Evolutionary conservation across 768 basidiomycete genomes (phyloP).

Genomic region (Tulasnella calospora): DNA sequence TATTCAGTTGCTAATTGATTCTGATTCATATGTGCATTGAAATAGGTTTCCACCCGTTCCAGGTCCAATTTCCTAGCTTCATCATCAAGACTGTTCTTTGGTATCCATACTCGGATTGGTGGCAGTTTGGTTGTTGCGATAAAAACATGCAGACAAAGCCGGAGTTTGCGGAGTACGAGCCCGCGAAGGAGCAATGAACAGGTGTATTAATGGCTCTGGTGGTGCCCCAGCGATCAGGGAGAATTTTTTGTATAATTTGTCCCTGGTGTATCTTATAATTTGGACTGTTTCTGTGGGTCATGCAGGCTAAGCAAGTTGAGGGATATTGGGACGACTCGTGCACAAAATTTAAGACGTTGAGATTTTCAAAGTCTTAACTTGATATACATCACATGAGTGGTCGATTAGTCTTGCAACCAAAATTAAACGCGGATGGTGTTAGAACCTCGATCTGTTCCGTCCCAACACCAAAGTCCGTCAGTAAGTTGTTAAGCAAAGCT

Average conservation of each 20-base stretch:
- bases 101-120: slow-evolving; percentile 16
- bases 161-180: slow-evolving; percentile 22
- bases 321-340: neutral
- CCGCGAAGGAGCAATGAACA: neutral
- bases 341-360: neutral
- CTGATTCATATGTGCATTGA: neutral
- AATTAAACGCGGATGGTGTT: neutral
- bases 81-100: slow-evolving; percentile 4
- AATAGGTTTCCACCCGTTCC: neutral
- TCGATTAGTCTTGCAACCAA: neutral
- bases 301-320: neutral
- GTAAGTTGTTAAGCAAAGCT: neutral
- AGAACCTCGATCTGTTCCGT: neutral
- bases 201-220: neutral
- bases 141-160: slow-evolving; percentile 12
- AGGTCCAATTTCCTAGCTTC: slow-evolving; percentile 6
- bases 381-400: neutral
- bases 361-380: neutral
- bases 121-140: slow-evolving; percentile 19
- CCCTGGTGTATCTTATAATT: neutral
- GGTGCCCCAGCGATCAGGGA: neutral
- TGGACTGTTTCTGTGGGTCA: neutral
- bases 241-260: neutral
- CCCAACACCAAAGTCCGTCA: neutral
- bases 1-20: neutral